A percentile compares a stretch with the other conserved stretches of the same genome.
Evolutionary conservation across 1,284 basidiomycete species (phyloP).

Genomic region (Heterobasidion irregulare): DNA sequence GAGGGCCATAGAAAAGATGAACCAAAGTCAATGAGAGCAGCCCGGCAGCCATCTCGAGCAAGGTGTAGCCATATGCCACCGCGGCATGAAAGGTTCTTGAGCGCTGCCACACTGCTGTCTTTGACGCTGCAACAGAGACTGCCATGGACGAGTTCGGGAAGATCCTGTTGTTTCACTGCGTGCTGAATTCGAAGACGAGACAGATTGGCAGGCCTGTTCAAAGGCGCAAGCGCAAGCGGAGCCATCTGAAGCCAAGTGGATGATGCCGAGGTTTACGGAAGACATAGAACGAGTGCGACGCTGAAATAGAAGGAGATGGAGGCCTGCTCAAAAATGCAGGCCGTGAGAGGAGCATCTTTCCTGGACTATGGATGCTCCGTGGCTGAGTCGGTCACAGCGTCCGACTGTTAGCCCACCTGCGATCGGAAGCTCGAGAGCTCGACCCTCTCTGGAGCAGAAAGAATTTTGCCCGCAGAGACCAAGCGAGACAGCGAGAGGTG

Average conservation of each 20-base stretch:
- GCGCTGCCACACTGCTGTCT: constrained; percentile 83
- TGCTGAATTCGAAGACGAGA: no score
- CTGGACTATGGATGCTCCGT: constrained; percentile 41
- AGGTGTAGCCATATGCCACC: constrained; percentile 89
- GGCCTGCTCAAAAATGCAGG: no score
- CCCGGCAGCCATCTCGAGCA: constrained; percentile 74
- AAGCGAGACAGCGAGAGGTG: no score
- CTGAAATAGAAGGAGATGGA: no score
- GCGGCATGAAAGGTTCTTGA: constrained; percentile 79
- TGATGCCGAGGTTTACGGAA: no score
- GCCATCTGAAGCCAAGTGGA: no score
- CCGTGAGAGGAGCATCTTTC: no score
- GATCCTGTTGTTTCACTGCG: constrained; percentile 35
- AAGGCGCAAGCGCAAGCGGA: no score
- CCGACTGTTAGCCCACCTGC: constrained; percentile 53
- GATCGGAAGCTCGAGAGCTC: constrained; percentile 52
- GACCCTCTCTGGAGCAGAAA: no score
- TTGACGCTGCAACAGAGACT: constrained; percentile 94
- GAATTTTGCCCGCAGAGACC: no score
- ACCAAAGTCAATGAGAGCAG: constrained; percentile 87
- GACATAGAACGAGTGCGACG: no score
- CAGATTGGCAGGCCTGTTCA: no score
- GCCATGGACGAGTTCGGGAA: constrained; percentile 87
- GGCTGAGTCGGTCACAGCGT: constrained; percentile 80
- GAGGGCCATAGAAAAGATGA: constrained; percentile 3